Conservation (phyloP, 352 stramenopile species). For the Globisporangium polare region DNA sequence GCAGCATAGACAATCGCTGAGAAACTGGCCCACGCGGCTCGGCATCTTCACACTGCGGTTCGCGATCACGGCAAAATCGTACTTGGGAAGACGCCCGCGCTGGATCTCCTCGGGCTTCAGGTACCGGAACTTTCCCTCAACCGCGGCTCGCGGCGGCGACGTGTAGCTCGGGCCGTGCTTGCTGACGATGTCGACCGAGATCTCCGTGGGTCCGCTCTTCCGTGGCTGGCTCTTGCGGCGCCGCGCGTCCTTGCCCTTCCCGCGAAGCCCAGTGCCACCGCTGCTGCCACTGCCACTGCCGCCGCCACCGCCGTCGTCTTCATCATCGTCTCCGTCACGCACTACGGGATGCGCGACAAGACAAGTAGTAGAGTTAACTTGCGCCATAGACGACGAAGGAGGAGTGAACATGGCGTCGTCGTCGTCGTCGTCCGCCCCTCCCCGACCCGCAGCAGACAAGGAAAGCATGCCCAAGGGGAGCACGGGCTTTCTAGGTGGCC, state of each 20-base stretch:
- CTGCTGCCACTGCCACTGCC: slow-evolving; percentile 19
- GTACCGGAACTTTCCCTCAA: slow-evolving; percentile 61
- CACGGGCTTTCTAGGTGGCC: background rate
- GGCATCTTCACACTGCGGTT: slow-evolving; percentile 60
- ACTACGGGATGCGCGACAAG: slow-evolving; percentile 44
- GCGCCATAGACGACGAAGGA: slow-evolving; percentile 13
- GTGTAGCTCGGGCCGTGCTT: slow-evolving; percentile 22
- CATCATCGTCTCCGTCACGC: slow-evolving; percentile 22
- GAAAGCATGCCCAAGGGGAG: slow-evolving; percentile 4
- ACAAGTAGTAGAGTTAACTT: slow-evolving; percentile 58
- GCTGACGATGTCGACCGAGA: background rate
- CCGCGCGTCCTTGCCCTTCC: slow-evolving; percentile 9
- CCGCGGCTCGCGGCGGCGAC: slow-evolving; percentile 17
- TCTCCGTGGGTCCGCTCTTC: slow-evolving; percentile 13
- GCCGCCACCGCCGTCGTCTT: slow-evolving; percentile 23
- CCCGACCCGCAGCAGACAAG: background rate
- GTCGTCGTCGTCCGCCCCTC: slow-evolving; percentile 14
- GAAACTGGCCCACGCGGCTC: slow-evolving; percentile 22
- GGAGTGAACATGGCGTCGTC: slow-evolving; percentile 9
- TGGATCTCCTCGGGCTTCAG: slow-evolving; percentile 80
- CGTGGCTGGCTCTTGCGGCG: slow-evolving; percentile 14
- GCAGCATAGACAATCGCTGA: slow-evolving; percentile 34
- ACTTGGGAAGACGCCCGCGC: slow-evolving; percentile 45
- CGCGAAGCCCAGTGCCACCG: background rate
- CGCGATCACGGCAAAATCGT: slow-evolving; percentile 81